Conservation (phyloP, 2,329 filamentous ascomycete species). For the Aureobasidium leucospermi region DNA sequence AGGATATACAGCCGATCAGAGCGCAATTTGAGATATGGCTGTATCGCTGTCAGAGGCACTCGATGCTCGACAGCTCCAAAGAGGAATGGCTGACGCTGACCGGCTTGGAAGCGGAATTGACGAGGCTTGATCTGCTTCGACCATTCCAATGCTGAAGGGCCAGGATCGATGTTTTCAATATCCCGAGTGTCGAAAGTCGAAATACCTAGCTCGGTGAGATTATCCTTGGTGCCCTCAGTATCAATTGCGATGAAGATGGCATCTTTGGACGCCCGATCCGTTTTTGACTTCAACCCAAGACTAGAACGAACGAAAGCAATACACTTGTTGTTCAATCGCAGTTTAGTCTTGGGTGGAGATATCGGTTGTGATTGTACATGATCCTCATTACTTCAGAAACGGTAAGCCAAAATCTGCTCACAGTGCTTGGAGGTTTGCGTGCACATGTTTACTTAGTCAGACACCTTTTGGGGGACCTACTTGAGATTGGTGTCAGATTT, state of each 20-base stretch:
- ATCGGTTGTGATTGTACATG: neutral
- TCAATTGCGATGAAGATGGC: slow-evolving; percentile 73
- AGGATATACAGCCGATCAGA: neutral
- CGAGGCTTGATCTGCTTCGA: slow-evolving; percentile 56
- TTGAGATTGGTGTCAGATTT: neutral
- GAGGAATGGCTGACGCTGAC: neutral
- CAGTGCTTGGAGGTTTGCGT: neutral
- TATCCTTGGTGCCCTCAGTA: slow-evolving; percentile 60
- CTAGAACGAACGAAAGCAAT: slow-evolving; percentile 3
- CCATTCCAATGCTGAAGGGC: slow-evolving; percentile 59
- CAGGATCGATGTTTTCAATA: slow-evolving; percentile 50
- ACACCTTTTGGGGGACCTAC: neutral
- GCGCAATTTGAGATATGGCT: neutral
- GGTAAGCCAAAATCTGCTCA: neutral
- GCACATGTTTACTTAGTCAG: neutral
- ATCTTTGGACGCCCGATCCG: slow-evolving; percentile 21
- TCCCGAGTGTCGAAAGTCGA: slow-evolving; percentile 67
- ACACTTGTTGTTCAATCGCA: neutral
- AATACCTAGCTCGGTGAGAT: slow-evolving; percentile 80
- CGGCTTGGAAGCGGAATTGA: slow-evolving; percentile 61
- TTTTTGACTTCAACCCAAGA: neutral
- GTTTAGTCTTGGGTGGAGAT: neutral
- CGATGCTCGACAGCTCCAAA: neutral
- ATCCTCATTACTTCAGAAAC: neutral
- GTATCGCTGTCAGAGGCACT: neutral